These are phyloP conservation scores for Rhizoclosmatium globosum DNA, from an alignment of 192 early-diverging fungal genomes.

Conservation along the genomic window DNA sequence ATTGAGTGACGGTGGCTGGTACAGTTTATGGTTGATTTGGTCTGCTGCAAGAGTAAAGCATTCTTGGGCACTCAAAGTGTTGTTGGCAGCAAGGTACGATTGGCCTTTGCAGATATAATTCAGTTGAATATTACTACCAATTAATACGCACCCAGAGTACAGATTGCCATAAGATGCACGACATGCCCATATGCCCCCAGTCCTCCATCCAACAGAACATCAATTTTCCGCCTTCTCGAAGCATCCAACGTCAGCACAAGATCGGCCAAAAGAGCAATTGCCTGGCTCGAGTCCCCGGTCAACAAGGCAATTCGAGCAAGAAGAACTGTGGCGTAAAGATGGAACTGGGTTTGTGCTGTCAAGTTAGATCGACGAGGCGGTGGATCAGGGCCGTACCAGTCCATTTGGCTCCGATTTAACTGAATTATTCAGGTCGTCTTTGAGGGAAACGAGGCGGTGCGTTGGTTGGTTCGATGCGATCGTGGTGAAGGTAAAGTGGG, in stretches of 20 bases:
- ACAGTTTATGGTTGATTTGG: slow-evolving; percentile 1
- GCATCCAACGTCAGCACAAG: neutral
- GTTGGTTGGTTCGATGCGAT: neutral
- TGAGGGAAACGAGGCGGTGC: neutral
- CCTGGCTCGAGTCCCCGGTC: neutral
- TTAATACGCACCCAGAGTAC: slow-evolving; percentile 14
- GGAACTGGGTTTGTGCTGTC: neutral
- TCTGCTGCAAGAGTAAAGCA: slow-evolving; percentile 12
- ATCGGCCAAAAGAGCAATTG: slow-evolving; percentile 1
- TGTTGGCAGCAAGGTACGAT: neutral
- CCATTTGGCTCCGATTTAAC: slow-evolving; percentile 1
- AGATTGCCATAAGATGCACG: slow-evolving; percentile 17
- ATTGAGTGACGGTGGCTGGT: neutral
- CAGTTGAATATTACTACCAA: neutral
- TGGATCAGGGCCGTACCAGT: neutral
- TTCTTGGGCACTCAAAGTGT: neutral
- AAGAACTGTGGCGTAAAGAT: slow-evolving; percentile 11
- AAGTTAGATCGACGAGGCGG: too few species aligned
- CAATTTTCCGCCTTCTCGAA: neutral
- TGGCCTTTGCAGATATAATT: neutral
- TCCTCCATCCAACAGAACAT: slow-evolving; percentile 1
- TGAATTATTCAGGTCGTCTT: neutral
- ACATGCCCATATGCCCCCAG: neutral
- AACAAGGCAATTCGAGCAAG: slow-evolving; percentile 8
- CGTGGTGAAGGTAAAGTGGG: neutral